Percentiles rank a stretch among this genome's conserved stretches.
phyloP scores from a whole-genome alignment of 164 flowering plant genomes.

The Buxus sempervirens region DNA sequence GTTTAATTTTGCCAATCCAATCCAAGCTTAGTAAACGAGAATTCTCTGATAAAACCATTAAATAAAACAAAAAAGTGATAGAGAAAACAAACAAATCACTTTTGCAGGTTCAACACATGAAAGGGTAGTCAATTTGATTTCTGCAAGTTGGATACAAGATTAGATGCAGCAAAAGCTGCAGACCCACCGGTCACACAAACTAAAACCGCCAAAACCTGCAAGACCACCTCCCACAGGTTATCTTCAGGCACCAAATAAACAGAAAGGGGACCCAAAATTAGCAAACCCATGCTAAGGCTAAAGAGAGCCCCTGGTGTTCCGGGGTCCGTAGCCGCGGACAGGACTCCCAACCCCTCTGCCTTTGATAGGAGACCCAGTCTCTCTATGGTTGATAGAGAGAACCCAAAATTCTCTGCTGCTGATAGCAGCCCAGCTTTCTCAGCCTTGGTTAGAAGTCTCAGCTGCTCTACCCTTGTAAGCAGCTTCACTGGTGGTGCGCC shows the following conservation, averaged over 20 bases:
- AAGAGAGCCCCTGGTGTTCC: conserved; percentile 58
- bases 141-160: conserved; percentile 82
- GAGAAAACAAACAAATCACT: neutral
- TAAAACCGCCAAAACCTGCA: conserved; percentile 62
- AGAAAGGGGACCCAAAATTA: conserved; percentile 64
- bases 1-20: too few species aligned
- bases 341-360: conserved; percentile 80
- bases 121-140: conserved; percentile 36
- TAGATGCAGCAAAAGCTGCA: conserved; percentile 89
- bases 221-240: conserved; percentile 57
- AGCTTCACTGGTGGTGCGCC: conserved; percentile 52
- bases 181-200: conserved; percentile 68
- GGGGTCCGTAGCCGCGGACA: conserved; percentile 88
- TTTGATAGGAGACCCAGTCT: conserved; percentile 77
- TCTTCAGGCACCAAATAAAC: conserved; percentile 85
- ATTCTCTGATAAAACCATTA: too few species aligned
- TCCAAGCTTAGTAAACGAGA: too few species aligned
- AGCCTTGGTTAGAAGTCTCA: conserved; percentile 80
- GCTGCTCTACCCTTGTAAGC: conserved; percentile 84
- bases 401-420: conserved; percentile 81
- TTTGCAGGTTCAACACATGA: neutral
- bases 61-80: too few species aligned
- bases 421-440: conserved; percentile 90
- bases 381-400: conserved; percentile 83
- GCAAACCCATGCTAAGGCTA: conserved; percentile 54